These are phyloP conservation scores for Aspergillus novofumigatus DNA, from an alignment of 2,329 filamentous ascomycete genomes.

Conservation along the genomic window DNA sequence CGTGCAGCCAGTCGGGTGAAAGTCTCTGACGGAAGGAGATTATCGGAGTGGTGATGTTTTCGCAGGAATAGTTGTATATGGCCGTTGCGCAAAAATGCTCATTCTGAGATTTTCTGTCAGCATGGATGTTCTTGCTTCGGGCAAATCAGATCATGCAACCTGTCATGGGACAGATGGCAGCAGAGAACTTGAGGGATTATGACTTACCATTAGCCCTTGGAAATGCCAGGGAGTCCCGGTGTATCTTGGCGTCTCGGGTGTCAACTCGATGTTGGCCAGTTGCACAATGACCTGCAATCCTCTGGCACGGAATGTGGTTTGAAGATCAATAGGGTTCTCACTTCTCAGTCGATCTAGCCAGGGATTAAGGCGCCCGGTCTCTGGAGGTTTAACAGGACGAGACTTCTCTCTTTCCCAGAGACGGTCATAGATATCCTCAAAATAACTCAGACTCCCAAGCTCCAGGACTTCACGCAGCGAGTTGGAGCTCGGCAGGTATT, in stretches of 20 bases:
- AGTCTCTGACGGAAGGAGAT: slow-evolving; percentile 48
- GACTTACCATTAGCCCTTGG: slow-evolving; percentile 40
- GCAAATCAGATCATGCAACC: neutral
- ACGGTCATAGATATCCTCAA: neutral
- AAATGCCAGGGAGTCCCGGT: slow-evolving; percentile 41
- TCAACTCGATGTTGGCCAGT: slow-evolving; percentile 58
- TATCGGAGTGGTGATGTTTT: slow-evolving; percentile 56
- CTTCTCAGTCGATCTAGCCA: neutral
- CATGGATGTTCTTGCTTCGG: neutral
- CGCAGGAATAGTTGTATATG: slow-evolving; percentile 60
- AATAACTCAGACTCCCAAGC: neutral
- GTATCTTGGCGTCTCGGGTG: slow-evolving; percentile 55
- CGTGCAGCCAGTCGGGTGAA: neutral
- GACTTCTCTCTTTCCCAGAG: neutral
- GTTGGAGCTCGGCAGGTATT: slow-evolving; percentile 1
- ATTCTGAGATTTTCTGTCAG: slow-evolving; percentile 37
- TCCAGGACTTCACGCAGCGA: slow-evolving; percentile 1
- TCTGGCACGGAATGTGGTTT: slow-evolving; percentile 25
- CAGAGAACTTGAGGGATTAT: neutral
- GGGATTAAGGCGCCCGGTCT: slow-evolving; percentile 6
- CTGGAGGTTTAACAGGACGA: slow-evolving; percentile 8
- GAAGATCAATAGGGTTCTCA: slow-evolving; percentile 13
- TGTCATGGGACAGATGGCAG: neutral
- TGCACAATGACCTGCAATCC: slow-evolving; percentile 54
- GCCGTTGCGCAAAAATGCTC: slow-evolving; percentile 62